Evolutionary conservation across 192 early-diverging fungal species (phyloP).

Genomic region (Coemansia sp.): DNA sequence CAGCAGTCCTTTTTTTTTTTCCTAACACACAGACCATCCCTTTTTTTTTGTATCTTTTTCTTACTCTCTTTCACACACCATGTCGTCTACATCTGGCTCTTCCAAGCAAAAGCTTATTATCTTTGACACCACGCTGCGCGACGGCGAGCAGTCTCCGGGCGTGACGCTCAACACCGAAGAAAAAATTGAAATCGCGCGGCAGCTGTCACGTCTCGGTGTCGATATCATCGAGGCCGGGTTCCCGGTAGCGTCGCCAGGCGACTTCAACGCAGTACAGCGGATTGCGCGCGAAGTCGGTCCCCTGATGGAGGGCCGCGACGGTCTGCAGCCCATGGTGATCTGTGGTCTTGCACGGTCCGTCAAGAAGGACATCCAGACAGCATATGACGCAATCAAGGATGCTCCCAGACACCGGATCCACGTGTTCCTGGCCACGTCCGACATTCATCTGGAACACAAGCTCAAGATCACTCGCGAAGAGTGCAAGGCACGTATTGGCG

Average conservation of each 20-base stretch:
- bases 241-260: slow-evolving; percentile 90
- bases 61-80: not conserved
- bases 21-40: slow-evolving; percentile 1
- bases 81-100: slow-evolving; percentile 8
- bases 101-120: slow-evolving; percentile 81
- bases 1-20: no score
- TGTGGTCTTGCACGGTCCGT: slow-evolving; percentile 87
- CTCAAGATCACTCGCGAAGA: slow-evolving; percentile 86
- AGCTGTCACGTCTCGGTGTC: slow-evolving; percentile 91
- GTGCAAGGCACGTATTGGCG: slow-evolving; percentile 78
- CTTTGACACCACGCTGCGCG: slow-evolving; percentile 95
- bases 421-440: slow-evolving; percentile 94
- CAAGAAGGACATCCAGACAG: slow-evolving; percentile 82
- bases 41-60: slow-evolving; percentile 3
- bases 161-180: slow-evolving; percentile 90
- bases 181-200: slow-evolving; percentile 93
- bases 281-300: slow-evolving; percentile 92
- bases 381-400: slow-evolving; percentile 83
- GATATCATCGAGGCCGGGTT: slow-evolving; percentile 97
- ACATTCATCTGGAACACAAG: slow-evolving; percentile 94
- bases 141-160: slow-evolving; percentile 98
- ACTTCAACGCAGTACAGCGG: slow-evolving; percentile 92
- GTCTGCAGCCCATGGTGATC: slow-evolving; percentile 81
- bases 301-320: slow-evolving; percentile 77
- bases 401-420: slow-evolving; percentile 91